Conservation (phyloP, 2,329 filamentous ascomycete species). For the Botryotinia convoluta region DNA sequence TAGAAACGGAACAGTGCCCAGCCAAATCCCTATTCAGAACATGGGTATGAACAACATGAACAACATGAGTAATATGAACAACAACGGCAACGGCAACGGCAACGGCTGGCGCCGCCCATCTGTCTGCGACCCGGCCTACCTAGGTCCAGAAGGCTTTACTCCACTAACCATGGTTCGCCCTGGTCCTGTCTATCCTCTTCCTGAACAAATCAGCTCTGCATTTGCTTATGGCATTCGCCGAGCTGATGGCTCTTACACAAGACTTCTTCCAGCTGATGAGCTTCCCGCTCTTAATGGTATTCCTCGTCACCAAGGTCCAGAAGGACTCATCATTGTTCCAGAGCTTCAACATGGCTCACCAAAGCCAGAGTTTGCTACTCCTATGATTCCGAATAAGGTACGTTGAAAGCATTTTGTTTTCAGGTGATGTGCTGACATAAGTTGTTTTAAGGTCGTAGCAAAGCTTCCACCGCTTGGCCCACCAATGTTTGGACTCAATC, state of each 20-base stretch:
- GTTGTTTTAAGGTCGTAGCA: background rate
- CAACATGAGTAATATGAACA: background rate
- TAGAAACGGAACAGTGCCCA: background rate
- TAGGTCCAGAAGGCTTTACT: slow-evolving; percentile 22
- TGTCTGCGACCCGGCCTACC: background rate
- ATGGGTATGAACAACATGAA: background rate
- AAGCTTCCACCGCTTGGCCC: slow-evolving; percentile 7
- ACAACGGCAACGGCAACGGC: background rate
- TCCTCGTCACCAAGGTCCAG: slow-evolving; percentile 35
- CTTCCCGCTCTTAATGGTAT: slow-evolving; percentile 42
- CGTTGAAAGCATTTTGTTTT: slow-evolving; percentile 1
- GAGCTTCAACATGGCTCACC: slow-evolving; percentile 26
- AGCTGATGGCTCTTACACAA: slow-evolving; percentile 52
- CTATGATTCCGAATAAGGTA: slow-evolving; percentile 30
- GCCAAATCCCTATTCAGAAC: background rate
- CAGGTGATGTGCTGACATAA: background rate
- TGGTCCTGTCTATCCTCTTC: slow-evolving; percentile 27
- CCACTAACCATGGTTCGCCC: slow-evolving; percentile 29
- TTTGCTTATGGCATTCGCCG: slow-evolving; percentile 54
- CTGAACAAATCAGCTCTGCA: slow-evolving; percentile 31
- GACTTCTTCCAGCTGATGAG: slow-evolving; percentile 55
- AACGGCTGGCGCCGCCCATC: background rate
- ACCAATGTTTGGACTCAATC: background rate
- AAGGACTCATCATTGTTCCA: slow-evolving; percentile 37
- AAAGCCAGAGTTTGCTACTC: slow-evolving; percentile 19